Evolutionary conservation across 139 green algal species (phyloP), one percentile per base, ranked within the genome.

Genomic region (Limnomonas spitsbergensis): DNA sequence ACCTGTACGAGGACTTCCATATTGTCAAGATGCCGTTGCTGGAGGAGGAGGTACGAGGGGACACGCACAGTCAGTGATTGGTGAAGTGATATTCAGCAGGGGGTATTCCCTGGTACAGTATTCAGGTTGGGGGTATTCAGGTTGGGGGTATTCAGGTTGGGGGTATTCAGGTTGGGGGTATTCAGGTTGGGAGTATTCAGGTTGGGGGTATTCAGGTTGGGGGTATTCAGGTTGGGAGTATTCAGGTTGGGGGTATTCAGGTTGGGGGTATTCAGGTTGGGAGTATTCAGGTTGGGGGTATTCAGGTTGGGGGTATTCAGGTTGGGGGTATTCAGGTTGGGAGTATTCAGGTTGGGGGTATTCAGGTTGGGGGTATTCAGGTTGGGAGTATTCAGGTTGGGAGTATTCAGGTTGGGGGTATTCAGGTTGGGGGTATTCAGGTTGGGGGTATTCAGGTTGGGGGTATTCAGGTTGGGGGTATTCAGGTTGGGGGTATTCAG

Each of bases 1-100:
- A 99, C 76, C 84, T 99, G 68, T 99, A 99, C 78, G 95, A 97
- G 75, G 95, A 98, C 80, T 95, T 95, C 79, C 90, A 97, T 84
- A 85, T 97, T 9, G 84, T 95, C 2, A 88, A 88, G 79, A 83
- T 97, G 81, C 95, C 95, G 26, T 83, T 99, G 75, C 83, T 97
- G 34, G 89, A 94, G 36, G 93, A 98, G 76, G 95, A 98, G 84
- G 94, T 97, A 53, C 20, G 87, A 7, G 75, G 68, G n/a, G 4
- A 34, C 24, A 4, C 7, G 31, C 3, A 40, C 32, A 7, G 27
- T 36, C 14, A 53, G 3, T 77, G 4, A 53, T n/a, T 75, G 34
- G 68, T 53, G 34, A 39, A 53, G 27, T 75, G 68, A 32, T 61
- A 61, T 61, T 61, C 14, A 61, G n/a, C 20, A 69, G 56, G 56